Conservation (phyloP, 305 asterid genomes). For the Solanum hybrid region DNA sequence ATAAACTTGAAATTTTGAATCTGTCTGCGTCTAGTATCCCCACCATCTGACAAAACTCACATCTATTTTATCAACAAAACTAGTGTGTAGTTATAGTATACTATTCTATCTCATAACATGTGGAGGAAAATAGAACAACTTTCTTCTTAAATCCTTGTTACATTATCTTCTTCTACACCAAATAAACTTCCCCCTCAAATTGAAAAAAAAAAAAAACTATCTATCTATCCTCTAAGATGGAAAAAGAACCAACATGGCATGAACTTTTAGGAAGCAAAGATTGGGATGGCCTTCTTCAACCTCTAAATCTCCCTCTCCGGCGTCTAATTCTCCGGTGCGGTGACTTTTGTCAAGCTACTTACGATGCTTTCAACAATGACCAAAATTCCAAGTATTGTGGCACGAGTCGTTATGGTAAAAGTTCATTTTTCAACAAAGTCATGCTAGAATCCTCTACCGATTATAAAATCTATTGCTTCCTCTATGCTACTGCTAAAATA, state of each 20-base stretch:
- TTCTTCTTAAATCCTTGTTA: neutral
- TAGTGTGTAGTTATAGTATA: neutral
- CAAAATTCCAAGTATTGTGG: slow-evolving; percentile 67
- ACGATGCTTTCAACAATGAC: slow-evolving; percentile 91
- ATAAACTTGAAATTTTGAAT: neutral
- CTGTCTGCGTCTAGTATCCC: rapidly evolving
- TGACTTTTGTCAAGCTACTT: slow-evolving; percentile 82
- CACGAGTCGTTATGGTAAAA: slow-evolving; percentile 74
- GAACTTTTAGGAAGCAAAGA: slow-evolving; percentile 58
- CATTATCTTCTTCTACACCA: neutral
- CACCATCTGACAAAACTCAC: neutral
- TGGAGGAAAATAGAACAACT: neutral
- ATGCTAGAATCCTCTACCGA: slow-evolving; percentile 41
- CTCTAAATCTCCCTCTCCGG: slow-evolving; percentile 54
- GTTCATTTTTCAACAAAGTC: slow-evolving; percentile 51
- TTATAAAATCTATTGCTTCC: slow-evolving; percentile 43
- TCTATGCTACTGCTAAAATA: slow-evolving; percentile 72
- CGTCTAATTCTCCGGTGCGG: slow-evolving; percentile 74
- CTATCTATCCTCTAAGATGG: neutral
- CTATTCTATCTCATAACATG: neutral
- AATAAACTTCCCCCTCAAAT: neutral
- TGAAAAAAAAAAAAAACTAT: neutral
- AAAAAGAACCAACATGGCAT: slow-evolving; percentile 34
- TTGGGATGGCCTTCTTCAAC: slow-evolving; percentile 70
- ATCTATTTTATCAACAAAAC: neutral